Evolutionary conservation across 2,329 filamentous ascomycete genomes (phyloP), one percentile per base, ranked within the genome.

Genomic region (Claviceps fusiformis): DNA sequence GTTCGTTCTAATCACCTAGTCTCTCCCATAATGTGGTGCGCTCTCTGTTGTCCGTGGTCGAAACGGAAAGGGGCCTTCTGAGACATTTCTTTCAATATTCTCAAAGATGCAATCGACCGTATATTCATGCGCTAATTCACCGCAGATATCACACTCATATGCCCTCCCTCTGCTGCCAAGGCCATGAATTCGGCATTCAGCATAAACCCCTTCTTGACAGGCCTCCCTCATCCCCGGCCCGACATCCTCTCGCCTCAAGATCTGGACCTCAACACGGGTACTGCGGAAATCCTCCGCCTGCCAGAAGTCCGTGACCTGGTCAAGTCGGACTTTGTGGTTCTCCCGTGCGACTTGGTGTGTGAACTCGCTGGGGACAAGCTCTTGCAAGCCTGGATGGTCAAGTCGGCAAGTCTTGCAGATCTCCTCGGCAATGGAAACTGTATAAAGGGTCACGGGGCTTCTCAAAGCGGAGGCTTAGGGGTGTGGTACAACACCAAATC

Each of bases 311-410:
- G 86, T 65, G 75, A 77, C n/a, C 77, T 83, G 8, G 82, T 98
- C 62, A 89, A 81, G 54, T 82, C 83, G 13, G 89, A 98, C 70
- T 97, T 98, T 65, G 74, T 96, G 31, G 81, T 97, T 3, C 75
- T 98, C 4, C 92, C 93, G 0, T 98, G 93, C 69, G 93, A 98
- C 67, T 75, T 98, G 7, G 83, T 98, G 44, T 96, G 90, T 67
- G 91, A 95, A 65, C 74, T 97, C 17, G 85, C 87, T 3, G 91
- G 90, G 13, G 86, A 90, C 62, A 82, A 85, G 59, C 76, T 97
- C 27, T 72, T 95, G 2, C 89, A 96, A 68, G 83, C 91, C 57
- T 98, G 93, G 90, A 91, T 96, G 86, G 82, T 91, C 35, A 83
- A 87, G 62, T 82, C 89, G 52, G 85, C 82, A 17, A 87, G 85